Evolutionary conservation across 345 rosid species (phyloP).

Genomic region (Trapa incisa): DNA sequence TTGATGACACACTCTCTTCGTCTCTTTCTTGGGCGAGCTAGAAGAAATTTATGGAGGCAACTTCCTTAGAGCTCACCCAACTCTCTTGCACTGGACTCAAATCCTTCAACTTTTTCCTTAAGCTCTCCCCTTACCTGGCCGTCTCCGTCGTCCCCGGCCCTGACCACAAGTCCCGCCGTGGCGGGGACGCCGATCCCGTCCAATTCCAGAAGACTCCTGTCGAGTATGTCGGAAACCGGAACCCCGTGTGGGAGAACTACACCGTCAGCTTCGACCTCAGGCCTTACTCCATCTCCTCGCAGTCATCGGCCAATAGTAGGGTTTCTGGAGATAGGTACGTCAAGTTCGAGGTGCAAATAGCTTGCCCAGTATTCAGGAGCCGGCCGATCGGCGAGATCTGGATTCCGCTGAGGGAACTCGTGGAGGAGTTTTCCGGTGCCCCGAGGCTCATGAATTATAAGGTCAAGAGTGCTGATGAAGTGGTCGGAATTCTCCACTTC

Average conservation of each 20-base stretch:
- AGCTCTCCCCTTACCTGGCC: conserved; percentile 24
- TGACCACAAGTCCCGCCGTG: not conserved
- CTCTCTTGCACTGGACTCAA: conserved; percentile 29
- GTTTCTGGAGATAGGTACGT: conserved; percentile 11
- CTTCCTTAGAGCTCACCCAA: conserved; percentile 20
- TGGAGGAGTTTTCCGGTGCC: conserved; percentile 22
- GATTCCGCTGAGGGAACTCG: conserved; percentile 25
- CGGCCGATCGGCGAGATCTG: conserved; percentile 24
- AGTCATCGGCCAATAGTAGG: not conserved
- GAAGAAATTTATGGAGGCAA: conserved; percentile 15
- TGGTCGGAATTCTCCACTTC: conserved; percentile 30
- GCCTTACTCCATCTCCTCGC: not conserved
- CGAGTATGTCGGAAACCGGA: conserved; percentile 20
- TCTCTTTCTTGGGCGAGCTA: no score
- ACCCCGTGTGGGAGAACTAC: conserved; percentile 38
- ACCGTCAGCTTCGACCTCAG: conserved; percentile 22
- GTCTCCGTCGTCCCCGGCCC: conserved; percentile 18
- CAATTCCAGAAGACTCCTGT: conserved; percentile 22
- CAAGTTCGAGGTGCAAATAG: conserved; percentile 19
- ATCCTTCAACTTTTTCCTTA: conserved; percentile 35
- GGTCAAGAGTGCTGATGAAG: conserved; percentile 23
- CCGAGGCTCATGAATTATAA: conserved; percentile 21
- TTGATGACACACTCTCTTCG: not conserved
- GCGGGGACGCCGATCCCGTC: conserved; percentile 8
- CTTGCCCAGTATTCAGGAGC: conserved; percentile 11